Conservation (phyloP, 768 basidiomycete species). For the Mycena vulgaris region DNA sequence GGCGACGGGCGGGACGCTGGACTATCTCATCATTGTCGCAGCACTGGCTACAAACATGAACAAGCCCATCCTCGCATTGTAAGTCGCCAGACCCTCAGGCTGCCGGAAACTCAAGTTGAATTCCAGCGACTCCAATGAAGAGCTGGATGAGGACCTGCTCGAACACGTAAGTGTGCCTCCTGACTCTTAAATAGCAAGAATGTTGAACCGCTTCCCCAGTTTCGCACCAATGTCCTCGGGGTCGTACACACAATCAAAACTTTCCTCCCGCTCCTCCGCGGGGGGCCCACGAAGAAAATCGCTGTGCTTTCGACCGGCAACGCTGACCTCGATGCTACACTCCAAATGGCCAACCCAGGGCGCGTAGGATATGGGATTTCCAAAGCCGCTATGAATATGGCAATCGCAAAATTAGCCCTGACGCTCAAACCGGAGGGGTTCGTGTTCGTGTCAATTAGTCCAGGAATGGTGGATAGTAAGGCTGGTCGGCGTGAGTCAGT, state of each 20-base stretch:
- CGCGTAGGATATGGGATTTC: conserved; percentile 28
- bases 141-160: conserved; percentile 28
- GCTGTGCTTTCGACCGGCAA: conserved; percentile 21
- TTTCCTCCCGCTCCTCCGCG: conserved; percentile 29
- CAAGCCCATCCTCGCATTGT: conserved; percentile 29
- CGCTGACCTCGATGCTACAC: no score
- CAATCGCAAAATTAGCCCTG: conserved; percentile 28
- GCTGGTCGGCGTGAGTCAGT: conserved; percentile 26
- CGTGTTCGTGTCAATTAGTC: conserved; percentile 30
- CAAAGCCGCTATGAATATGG: conserved; percentile 32
- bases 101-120: conserved; percentile 23
- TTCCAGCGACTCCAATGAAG: conserved; percentile 28
- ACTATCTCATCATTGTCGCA: conserved; percentile 32
- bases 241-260: conserved; percentile 28
- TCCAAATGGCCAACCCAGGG: conserved; percentile 23
- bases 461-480: conserved; percentile 29
- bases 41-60: conserved; percentile 27
- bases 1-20: conserved; percentile 28
- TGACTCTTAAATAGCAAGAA: conserved; percentile 15
- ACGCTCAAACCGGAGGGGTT: conserved; percentile 31
- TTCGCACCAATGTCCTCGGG: conserved; percentile 29
- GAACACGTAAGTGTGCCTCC: conserved; percentile 21
- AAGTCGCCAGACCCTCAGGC: conserved; percentile 24
- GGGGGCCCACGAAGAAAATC: conserved; percentile 27
- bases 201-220: conserved; percentile 27